phyloP scores from a whole-genome alignment of 1,284 basidiomycete genomes.

The Stygiomarasmius scandens region DNA sequence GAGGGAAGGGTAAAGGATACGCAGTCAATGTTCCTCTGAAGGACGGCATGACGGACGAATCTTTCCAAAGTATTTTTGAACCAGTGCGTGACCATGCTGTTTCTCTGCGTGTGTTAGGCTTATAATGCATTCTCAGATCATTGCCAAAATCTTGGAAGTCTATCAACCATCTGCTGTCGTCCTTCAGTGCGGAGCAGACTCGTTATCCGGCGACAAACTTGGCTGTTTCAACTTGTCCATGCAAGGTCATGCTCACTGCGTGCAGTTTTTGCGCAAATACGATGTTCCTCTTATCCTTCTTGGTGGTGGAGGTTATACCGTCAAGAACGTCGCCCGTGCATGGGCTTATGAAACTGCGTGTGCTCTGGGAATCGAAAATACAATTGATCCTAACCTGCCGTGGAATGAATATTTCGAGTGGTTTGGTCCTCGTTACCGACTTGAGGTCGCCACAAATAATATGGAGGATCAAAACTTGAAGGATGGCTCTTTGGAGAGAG shows the following conservation, averaged over 20 bases:
- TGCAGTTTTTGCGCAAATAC: slow-evolving; percentile 83
- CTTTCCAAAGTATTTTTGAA: slow-evolving; percentile 84
- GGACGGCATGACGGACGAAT: slow-evolving; percentile 90
- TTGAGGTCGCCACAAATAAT: slow-evolving; percentile 91
- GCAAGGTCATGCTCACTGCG: slow-evolving; percentile 92
- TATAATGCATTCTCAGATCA: slow-evolving; percentile 53
- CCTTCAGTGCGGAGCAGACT: slow-evolving; percentile 96
- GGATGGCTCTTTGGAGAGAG: slow-evolving; percentile 80
- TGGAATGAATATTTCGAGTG: slow-evolving; percentile 98
- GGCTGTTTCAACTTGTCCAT: slow-evolving; percentile 97
- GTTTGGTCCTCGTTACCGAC: slow-evolving; percentile 94
- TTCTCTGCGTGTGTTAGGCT: neutral
- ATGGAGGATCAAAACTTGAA: slow-evolving; percentile 93
- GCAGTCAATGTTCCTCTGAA: slow-evolving; percentile 92
- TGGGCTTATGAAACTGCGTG: slow-evolving; percentile 99
- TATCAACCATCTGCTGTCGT: slow-evolving; percentile 90
- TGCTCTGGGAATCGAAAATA: slow-evolving; percentile 81
- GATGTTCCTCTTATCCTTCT: slow-evolving; percentile 90
- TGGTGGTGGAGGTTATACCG: slow-evolving; percentile 96
- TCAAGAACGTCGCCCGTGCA: slow-evolving; percentile 92
- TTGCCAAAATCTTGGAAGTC: slow-evolving; percentile 88
- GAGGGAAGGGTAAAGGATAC: slow-evolving; percentile 88
- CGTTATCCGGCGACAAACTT: slow-evolving; percentile 92
- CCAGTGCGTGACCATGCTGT: slow-evolving; percentile 59
- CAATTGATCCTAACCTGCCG: slow-evolving; percentile 82